Evolutionary conservation across 805 yeast species (phyloP), one percentile per base, ranked within the genome.

Genomic region (Candida xiaguanensis): DNA sequence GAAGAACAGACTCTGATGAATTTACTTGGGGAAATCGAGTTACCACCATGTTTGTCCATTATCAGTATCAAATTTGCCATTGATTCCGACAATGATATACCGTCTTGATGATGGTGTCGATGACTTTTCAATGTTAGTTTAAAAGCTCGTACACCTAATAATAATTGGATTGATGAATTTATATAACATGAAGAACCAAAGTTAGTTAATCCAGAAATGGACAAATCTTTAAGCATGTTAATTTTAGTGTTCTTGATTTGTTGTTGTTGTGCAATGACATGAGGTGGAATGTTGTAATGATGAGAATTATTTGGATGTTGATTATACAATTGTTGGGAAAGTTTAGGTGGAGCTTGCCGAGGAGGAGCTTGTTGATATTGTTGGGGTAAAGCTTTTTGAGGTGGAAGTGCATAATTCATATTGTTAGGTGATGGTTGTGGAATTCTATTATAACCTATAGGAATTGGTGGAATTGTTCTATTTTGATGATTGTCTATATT

Each of bases 121-220:
- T 31, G 46, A 34, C 45, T 41, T 38, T 48, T 51, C 36, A 56
- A 49, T 12, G 82, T 54, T 3, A 62, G 55, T 39, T 80, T 65
- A 48, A 85, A 78, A 17, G 54, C 51, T 0, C 59, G 48, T 0
- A 81, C 56, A 2, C 80, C 83, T 57, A 81, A 81, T 5, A 85
- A 54, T 45, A 87, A 74, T 55, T 85, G 95, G 9, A 85, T 54
- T 66, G 85, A 79, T 53, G 84, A 76, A 52, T 85, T 85, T 41
- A 85, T 78, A 53, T 85, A 85, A 50, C 95, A 85, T 0, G 90
- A 81, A 30, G 81, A 80, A 0, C 89, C 88, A 59, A 75, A 65
- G 52, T 85, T 85, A 43, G 75, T 63, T 37, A 85, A 57, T 0
- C 90, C 86, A 39, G 85, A 79, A 12, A 80, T 67, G 1, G 76